phyloP scores from a whole-genome alignment of 371 early-diverging fungal species.

The Mucor irregularis region DNA sequence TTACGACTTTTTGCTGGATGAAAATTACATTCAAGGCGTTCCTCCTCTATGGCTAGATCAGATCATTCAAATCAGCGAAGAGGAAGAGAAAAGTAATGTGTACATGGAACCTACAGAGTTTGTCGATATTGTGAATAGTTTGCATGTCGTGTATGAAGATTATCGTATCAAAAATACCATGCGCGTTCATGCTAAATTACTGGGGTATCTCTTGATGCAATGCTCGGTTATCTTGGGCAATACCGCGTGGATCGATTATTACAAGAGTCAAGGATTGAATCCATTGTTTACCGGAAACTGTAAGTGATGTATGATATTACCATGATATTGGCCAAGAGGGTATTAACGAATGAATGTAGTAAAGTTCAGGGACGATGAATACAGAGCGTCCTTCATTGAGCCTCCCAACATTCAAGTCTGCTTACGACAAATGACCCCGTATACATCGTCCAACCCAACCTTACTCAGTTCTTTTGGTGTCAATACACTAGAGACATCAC shows the following conservation, averaged over 20 bases:
- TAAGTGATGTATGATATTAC: background rate
- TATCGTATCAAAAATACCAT: slow-evolving; percentile 50
- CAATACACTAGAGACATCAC: slow-evolving; percentile 12
- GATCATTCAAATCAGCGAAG: slow-evolving; percentile 1
- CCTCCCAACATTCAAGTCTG: slow-evolving; percentile 21
- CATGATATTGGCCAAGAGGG: too few relatives aligned
- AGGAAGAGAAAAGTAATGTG: background rate
- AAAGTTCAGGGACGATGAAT: background rate
- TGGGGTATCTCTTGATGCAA: slow-evolving; percentile 49
- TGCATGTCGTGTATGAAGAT: slow-evolving; percentile 71
- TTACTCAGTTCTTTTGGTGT: slow-evolving; percentile 21
- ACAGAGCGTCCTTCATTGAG: background rate
- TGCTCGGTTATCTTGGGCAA: slow-evolving; percentile 45
- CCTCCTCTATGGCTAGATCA: slow-evolving; percentile 20
- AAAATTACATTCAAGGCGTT: slow-evolving; percentile 20
- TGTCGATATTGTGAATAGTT: slow-evolving; percentile 33
- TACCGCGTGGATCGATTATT: slow-evolving; percentile 49
- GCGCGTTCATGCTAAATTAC: slow-evolving; percentile 17
- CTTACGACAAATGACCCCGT: slow-evolving; percentile 14
- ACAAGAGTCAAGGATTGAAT: slow-evolving; percentile 27
- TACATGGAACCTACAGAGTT: background rate
- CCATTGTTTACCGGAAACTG: slow-evolving; percentile 3
- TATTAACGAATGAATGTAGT: background rate
- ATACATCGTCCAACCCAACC: slow-evolving; percentile 11
- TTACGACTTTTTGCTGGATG: slow-evolving; percentile 11